Conservation (phyloP, 2,329 filamentous ascomycete genomes). For the Colletotrichum chrysophilum region DNA sequence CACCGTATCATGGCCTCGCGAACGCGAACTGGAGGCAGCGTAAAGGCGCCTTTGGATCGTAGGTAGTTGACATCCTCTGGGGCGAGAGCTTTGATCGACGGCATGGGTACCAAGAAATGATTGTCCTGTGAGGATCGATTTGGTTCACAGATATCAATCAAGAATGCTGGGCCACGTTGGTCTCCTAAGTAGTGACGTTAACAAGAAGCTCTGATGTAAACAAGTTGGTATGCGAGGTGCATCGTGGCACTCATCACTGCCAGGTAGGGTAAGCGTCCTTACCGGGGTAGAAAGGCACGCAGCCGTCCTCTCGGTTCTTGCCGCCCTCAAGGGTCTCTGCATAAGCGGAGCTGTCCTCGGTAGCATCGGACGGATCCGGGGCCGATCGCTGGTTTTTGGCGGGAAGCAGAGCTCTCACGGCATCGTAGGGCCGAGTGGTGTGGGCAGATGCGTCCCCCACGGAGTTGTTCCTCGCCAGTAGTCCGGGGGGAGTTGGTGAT, state of each 20-base stretch:
- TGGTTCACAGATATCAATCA: slow-evolving; percentile 12
- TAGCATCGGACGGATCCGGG: slow-evolving; percentile 6
- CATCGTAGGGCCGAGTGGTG: not conserved
- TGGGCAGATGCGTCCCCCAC: not conserved
- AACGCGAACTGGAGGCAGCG: slow-evolving; percentile 14
- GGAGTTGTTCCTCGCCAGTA: not conserved
- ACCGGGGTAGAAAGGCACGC: slow-evolving; percentile 12
- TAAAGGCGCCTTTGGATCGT: slow-evolving; percentile 22
- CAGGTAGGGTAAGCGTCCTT: not conserved
- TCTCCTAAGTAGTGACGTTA: not conserved
- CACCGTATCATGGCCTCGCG: slow-evolving; percentile 20
- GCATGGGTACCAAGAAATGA: slow-evolving; percentile 14
- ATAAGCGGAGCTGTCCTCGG: slow-evolving; percentile 15
- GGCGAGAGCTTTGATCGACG: slow-evolving; percentile 1
- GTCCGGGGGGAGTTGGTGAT: not conserved
- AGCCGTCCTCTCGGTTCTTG: not conserved
- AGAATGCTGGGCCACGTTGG: not conserved
- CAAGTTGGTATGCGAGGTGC: not conserved
- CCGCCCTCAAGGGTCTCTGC: slow-evolving; percentile 2
- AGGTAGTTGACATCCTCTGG: slow-evolving; percentile 17
- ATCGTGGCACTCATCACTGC: not conserved
- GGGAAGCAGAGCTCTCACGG: not conserved
- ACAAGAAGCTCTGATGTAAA: not conserved
- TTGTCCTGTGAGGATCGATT: slow-evolving; percentile 2
- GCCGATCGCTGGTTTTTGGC: not conserved